Evolutionary conservation across 352 stramenopile genomes (phyloP), one percentile per base, ranked within the genome.

Genomic region (Thalassiosira livingstoniorum): DNA sequence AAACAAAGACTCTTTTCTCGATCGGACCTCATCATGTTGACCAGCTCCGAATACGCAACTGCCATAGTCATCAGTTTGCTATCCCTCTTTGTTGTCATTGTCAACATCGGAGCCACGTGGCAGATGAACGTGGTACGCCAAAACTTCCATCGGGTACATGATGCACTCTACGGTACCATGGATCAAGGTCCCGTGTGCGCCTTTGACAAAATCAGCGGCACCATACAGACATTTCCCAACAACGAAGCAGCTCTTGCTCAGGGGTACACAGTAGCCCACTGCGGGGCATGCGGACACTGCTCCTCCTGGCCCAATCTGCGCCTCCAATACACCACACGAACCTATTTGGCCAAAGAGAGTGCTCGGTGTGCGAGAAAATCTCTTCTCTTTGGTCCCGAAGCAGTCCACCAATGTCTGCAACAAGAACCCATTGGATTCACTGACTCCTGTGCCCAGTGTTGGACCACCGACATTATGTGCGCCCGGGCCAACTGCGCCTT

Each of bases 381-480:
- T 4, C 39, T 84, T 25, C 71, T 82, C 51, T 61, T 69, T 47
- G 80, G 80, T 29, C 68, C 68, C 45, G 76, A 90, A 32, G 76
- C 60, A 10, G 68, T 88, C 25, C 77, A 62, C n/a, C 23, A 82
- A 21, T 90, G 85, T 63, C 65, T 86, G 13, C 74, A 65, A 47
- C 34, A 82, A 0, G 53, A 54, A 11, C 7, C 13, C 23, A 90
- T 87, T 58, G 77, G 77, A 4, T 90, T 87, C 67, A 45, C 29
- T 1, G 39, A 73, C 31, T 39, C 80, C 2, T 90, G 85, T 64
- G 75, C 85, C n/a, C 29, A 37, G 21, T 90, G 85, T 53, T 90
- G 85, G 85, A 83, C 80, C 45, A 70, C 77, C 51, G 85, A 90
- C 43, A 76, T 86, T 71, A 11, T 86, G 0, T 90, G 85, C 29